Evolutionary conservation across 2,329 filamentous ascomycete genomes (phyloP), one percentile per base, ranked within the genome.

Genomic region (Colletotrichum sp.): DNA sequence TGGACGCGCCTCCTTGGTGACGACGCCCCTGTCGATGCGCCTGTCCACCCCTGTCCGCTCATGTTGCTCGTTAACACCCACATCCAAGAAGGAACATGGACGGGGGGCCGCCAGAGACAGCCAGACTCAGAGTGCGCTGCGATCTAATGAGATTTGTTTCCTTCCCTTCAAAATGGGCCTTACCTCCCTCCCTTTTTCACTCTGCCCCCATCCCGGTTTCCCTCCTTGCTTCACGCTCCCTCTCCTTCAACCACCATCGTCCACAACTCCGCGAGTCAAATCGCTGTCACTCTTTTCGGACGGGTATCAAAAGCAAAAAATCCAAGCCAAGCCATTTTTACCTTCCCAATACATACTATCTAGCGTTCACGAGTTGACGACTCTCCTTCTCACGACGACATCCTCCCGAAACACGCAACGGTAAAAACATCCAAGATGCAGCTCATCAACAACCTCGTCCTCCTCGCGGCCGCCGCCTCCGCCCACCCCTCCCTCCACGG

Each of bases 401-500:
- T 21, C n/a, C 43, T 13, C 48, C 55, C 21, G n/a, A 16, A 64
- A 34, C 18, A 48, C 38, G 21, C n/a, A 59, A 12, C 58, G 4
- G n/a, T 18, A 26, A 59, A 9, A 48, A 12, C 24, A 34, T 24
- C 10, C n/a, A 75, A 69, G 68, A 87, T 87, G 86, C 87, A 87
- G 83, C 80, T 87, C 81, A 82, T 85, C 32, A 75, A 83, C 26
- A 79, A 85, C 70, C 76, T 83, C 58, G 62, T 86, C 71, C 38
- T 85, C 74, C 79, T 87, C 72, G 82, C 84, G 76, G 83, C 85
- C 78, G 85, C 84, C 81, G 78, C 86, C 64, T 63, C 59, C 75
- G 85, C 86, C 69, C 84, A 84, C 80, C 86, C 86, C 74, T 86
- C 84, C 75, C 52, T 55, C 58, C 85, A 86, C 81, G 77, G 79